Percentiles rank a stretch among this genome's conserved stretches.
Conservation (phyloP, 2,329 filamentous ascomycete species). For the Colletotrichum tropicicola region DNA sequence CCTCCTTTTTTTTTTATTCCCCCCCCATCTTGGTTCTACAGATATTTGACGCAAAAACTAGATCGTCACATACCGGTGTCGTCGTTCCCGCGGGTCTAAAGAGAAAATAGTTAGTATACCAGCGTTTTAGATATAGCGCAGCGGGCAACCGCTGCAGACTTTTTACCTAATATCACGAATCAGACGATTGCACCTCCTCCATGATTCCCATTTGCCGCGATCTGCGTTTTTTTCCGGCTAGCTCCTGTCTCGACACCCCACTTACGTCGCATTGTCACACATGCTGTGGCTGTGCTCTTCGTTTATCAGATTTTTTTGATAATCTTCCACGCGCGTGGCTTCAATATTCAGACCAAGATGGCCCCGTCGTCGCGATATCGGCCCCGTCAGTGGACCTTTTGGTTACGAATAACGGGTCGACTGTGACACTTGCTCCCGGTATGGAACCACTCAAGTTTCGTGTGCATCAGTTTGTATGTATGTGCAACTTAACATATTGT, state of each 20-base stretch:
- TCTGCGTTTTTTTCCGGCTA: constrained; percentile 9
- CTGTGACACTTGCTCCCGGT: not conserved
- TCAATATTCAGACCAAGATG: not conserved
- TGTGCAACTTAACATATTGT: constrained; percentile 18
- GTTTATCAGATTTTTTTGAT: constrained; percentile 12
- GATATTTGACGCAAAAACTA: constrained; percentile 3
- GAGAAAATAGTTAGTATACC: constrained; percentile 19
- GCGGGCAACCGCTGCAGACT: constrained; percentile 16
- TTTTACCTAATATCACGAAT: constrained; percentile 30
- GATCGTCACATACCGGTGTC: not conserved
- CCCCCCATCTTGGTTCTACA: not conserved
- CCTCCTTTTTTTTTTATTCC: no score
- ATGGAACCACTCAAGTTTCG: not conserved
- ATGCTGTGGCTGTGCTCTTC: not conserved
- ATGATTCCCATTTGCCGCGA: constrained; percentile 5
- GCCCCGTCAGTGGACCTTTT: not conserved
- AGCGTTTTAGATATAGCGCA: constrained; percentile 29
- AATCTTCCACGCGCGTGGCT: not conserved
- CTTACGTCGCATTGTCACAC: not conserved
- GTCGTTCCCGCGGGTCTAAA: not conserved
- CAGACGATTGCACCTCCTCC: constrained; percentile 7
- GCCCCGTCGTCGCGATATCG: constrained; percentile 2
- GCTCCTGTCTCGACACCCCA: not conserved
- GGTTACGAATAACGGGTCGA: not conserved
- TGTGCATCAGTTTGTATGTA: not conserved